Evolutionary conservation across 2,329 filamentous ascomycete species (phyloP).

Genomic region (Ophiostoma sp.): DNA sequence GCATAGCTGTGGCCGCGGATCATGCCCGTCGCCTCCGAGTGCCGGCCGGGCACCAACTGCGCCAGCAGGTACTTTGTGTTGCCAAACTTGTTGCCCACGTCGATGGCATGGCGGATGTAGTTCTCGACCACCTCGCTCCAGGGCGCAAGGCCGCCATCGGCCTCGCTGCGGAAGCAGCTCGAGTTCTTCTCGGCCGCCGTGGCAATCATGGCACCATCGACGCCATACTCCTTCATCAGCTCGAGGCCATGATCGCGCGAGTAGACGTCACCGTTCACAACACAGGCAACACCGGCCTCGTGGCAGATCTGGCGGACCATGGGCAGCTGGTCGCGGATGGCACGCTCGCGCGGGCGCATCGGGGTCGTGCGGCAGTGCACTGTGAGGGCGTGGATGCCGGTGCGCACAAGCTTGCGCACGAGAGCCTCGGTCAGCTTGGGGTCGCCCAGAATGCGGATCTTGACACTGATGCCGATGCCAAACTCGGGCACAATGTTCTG

Average conservation of each 20-base stretch:
- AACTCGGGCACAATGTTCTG: conserved; percentile 69
- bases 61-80: conserved; percentile 91
- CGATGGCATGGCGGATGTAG: conserved; percentile 68
- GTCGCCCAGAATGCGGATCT: conserved; percentile 82
- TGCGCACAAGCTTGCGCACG: conserved; percentile 71
- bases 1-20: conserved; percentile 65
- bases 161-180: conserved; percentile 70
- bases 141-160: conserved; percentile 62
- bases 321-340: conserved; percentile 75
- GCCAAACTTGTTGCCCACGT: conserved; percentile 77
- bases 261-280: conserved; percentile 92
- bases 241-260: conserved; percentile 64
- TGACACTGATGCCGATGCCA: conserved; percentile 91
- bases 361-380: conserved; percentile 94
- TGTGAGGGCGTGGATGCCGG: conserved; percentile 87
- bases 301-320: conserved; percentile 80
- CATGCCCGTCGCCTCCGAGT: conserved; percentile 56
- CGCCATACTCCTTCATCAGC: conserved; percentile 72
- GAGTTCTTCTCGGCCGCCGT: conserved; percentile 87
- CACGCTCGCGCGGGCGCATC: conserved; percentile 85
- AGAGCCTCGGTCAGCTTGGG: conserved; percentile 69
- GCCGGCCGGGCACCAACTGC: conserved; percentile 80
- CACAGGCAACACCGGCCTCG: conserved; percentile 79
- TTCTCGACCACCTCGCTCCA: conserved; percentile 75
- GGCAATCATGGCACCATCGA: conserved; percentile 95